Percentiles rank a stretch among this genome's conserved stretches.
Evolutionary conservation across 2,329 filamentous ascomycete species (phyloP).

Genomic region (Knoxdaviesia capensis): DNA sequence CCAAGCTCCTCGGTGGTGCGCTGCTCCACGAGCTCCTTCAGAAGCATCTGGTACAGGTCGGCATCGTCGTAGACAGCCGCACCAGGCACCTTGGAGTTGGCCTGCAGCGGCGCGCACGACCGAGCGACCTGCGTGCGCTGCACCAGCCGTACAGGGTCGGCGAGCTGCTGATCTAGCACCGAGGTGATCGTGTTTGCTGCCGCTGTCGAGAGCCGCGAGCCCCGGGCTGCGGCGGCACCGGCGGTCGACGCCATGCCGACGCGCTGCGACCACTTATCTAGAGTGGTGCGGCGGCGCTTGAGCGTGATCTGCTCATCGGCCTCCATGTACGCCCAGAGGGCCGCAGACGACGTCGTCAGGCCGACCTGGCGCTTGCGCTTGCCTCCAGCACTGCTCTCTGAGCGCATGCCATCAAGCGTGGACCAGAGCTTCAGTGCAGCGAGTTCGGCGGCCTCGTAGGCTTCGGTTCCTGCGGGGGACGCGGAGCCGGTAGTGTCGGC

Average conservation of each 20-base stretch:
- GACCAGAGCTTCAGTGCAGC: constrained; percentile 75
- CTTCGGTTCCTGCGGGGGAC: constrained; percentile 9
- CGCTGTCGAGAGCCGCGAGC: constrained; percentile 13
- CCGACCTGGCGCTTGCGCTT: constrained; percentile 41
- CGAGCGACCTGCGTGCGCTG: constrained; percentile 51
- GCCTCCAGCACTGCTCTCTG: constrained; percentile 20
- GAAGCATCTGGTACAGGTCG: constrained; percentile 80
- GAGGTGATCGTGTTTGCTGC: constrained; percentile 35
- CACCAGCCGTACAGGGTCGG: constrained; percentile 43
- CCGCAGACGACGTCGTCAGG: constrained; percentile 33
- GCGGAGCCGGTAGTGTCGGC: constrained; percentile 18
- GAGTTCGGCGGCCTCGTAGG: constrained; percentile 59
- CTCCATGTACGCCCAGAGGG: constrained; percentile 55
- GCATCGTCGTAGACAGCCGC: constrained; percentile 70
- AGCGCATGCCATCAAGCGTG: constrained; percentile 50
- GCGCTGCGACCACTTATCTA: constrained; percentile 84
- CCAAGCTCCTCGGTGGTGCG: constrained; percentile 49
- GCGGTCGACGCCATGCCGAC: constrained; percentile 28
- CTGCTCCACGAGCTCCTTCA: constrained; percentile 86
- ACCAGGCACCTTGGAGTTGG: constrained; percentile 36
- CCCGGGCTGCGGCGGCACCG: constrained; percentile 1
- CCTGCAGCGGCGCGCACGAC: constrained; percentile 57
- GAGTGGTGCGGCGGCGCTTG: constrained; percentile 44
- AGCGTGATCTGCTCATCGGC: constrained; percentile 38
- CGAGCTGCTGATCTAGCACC: constrained; percentile 48